Evolutionary conservation across 208 protist species (phyloP), one percentile per base, ranked within the genome.

Genomic region (Herpetomonas tarakana): DNA sequence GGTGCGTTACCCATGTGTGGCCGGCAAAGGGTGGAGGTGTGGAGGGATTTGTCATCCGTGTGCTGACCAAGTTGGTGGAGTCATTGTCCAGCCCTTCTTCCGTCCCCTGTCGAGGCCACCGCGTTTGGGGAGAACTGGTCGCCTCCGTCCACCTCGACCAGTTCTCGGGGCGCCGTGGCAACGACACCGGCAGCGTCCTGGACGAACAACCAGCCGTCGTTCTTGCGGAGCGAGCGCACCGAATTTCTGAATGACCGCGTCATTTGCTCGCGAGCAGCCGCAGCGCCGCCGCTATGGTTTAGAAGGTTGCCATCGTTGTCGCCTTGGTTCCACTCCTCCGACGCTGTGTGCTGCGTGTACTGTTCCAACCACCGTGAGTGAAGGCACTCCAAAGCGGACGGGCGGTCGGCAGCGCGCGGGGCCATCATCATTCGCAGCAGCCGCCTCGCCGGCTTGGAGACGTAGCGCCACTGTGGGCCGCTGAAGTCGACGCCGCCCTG

Each of bases 361-460:
- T 64, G 52, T 47, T 65, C 67, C 22, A 86, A 52, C 64, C 65
- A 81, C 0, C 61, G 61, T 4, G 67, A 82, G 45, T 71, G 52
- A 18, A 86, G 57, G 39, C 75, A 79, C 55, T 86, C 75, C n/a
- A 71, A 41, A 41, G 71, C 71, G 12, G 71, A 80, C 3, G 79
- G 79, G 6, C 79, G 68, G 50, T 72, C 60, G 9, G 52, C 63
- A 9, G 75, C 63, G 21, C 58, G 68, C 14, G 73, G 62, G 21
- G 74, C 62, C 18, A 80, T 59, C 79, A 82, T 79, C 52, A 52
- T 63, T 2, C 71, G 62, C 41, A 86, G 57, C 25, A 86, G 64
- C 19, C 28, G 55, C 58, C 80, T 78, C 9, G 67, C 75, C 28
- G n/a, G 38, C 31, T 57, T 51, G n/a, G 79, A 86, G 2, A 82